phyloP scores from a whole-genome alignment of 768 basidiomycete genomes.

The Boletus pseudo-olivaceus region DNA sequence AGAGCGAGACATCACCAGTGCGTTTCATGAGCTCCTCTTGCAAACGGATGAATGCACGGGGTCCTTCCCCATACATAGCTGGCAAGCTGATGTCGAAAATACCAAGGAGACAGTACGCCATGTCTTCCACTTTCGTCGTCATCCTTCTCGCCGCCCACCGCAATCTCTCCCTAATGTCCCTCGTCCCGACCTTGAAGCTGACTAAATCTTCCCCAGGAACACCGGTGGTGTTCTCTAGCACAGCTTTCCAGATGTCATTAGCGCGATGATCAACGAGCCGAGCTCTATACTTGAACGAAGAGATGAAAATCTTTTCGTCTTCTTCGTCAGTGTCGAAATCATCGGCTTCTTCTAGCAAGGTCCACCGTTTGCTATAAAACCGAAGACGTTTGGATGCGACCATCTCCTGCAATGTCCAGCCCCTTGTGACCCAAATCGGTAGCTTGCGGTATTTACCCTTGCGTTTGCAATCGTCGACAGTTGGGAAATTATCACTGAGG shows the following conservation, averaged over 20 bases:
- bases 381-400: conserved; percentile 26
- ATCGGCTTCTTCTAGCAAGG: conserved; percentile 20
- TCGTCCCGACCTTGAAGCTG: conserved; percentile 14
- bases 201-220: conserved; percentile 7
- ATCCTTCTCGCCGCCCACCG: conserved; percentile 27
- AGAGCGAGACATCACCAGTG: conserved; percentile 21
- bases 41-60: conserved; percentile 26
- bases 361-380: conserved; percentile 27
- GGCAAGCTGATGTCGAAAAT: conserved; percentile 29
- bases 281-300: conserved; percentile 20
- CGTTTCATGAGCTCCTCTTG: conserved; percentile 30
- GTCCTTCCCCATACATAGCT: conserved; percentile 26
- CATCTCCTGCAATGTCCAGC: conserved; percentile 29
- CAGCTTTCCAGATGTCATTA: conserved; percentile 10
- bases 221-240: conserved; percentile 13
- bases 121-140: conserved; percentile 29
- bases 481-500: conserved; percentile 7
- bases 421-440: conserved; percentile 21
- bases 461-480: not conserved
- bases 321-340: conserved; percentile 13
- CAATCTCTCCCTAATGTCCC: conserved; percentile 18
- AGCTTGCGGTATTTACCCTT: conserved; percentile 5
- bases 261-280: conserved; percentile 20
- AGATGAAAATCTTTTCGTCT: conserved; percentile 4
- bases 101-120: conserved; percentile 30